Evolutionary conservation across 2,329 filamentous ascomycete species (phyloP).

Genomic region (Sclerotinia minor): DNA sequence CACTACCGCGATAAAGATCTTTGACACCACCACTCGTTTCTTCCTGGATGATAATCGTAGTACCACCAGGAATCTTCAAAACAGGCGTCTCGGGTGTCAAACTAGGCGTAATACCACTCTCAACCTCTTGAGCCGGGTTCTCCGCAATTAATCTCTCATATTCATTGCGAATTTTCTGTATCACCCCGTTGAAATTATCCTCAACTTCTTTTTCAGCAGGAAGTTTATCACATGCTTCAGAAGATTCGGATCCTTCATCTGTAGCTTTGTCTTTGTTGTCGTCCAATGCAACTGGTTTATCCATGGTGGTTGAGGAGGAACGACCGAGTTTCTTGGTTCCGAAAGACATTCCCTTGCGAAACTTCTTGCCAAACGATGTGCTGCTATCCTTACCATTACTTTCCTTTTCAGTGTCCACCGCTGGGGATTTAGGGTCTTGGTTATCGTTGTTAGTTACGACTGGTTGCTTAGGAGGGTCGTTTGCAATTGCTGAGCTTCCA

Average conservation of each 20-base stretch:
- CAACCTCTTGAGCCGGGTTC: conserved; percentile 54
- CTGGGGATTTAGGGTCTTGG: conserved; percentile 50
- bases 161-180: conserved; percentile 70
- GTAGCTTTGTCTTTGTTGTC: conserved; percentile 83
- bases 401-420: conserved; percentile 49
- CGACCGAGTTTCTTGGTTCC: conserved; percentile 81
- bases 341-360: conserved; percentile 70
- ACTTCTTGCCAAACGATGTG: conserved; percentile 78
- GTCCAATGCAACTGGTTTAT: conserved; percentile 72
- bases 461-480: conserved; percentile 48
- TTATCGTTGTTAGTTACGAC: conserved; percentile 48
- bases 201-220: conserved; percentile 70
- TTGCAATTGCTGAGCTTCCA: conserved; percentile 56
- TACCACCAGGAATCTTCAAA: conserved; percentile 67
- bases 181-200: conserved; percentile 69
- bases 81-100: conserved; percentile 73
- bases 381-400: conserved; percentile 60
- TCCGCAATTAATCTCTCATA: conserved; percentile 69
- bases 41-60: conserved; percentile 68
- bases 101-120: conserved; percentile 67
- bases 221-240: conserved; percentile 58
- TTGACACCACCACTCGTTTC: conserved; percentile 69
- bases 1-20: conserved; percentile 88
- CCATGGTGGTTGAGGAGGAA: conserved; percentile 63
- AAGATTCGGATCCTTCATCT: conserved; percentile 58